A percentile compares a stretch with the other conserved stretches of the same genome.
Conservation (phyloP, 306 rosid species). For the Canavalia gladiata region DNA sequence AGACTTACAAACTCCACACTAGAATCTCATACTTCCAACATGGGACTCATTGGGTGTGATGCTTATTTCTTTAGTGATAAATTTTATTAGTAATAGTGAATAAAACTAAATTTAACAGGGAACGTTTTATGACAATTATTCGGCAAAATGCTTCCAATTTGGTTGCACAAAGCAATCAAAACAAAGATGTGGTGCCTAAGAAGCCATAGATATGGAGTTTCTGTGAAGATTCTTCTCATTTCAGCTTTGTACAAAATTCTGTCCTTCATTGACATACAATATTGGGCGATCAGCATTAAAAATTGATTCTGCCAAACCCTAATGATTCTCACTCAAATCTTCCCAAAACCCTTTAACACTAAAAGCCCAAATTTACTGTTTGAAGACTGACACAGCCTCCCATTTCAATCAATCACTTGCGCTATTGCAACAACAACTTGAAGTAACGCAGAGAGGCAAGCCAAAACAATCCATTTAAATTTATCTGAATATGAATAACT, state of each 20-base stretch:
- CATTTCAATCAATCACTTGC: background rate
- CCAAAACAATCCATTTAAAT: slow-evolving; percentile 13
- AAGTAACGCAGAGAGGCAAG: background rate
- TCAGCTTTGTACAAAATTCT: background rate
- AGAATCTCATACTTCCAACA: too few relatives aligned
- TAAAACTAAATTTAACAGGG: background rate
- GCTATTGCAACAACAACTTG: background rate
- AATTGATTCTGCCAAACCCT: background rate
- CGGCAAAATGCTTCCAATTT: slow-evolving; percentile 18
- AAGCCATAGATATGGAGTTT: slow-evolving; percentile 6
- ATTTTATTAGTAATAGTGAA: slow-evolving; percentile 2
- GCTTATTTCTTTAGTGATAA: background rate
- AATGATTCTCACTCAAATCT: slow-evolving; percentile 13
- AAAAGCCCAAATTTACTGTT: background rate
- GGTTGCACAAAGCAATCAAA: slow-evolving; percentile 24
- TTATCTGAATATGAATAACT: slow-evolving; percentile 21
- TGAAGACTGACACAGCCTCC: background rate
- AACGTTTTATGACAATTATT: background rate
- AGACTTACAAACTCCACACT: too few relatives aligned
- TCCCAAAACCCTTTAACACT: background rate
- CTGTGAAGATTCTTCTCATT: slow-evolving; percentile 5
- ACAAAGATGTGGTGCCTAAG: background rate
- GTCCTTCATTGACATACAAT: slow-evolving; percentile 1
- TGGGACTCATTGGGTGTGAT: background rate
- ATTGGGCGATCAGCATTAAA: slow-evolving; percentile 7